Evolutionary conservation across 371 early-diverging fungal species (phyloP).

Genomic region (Basidiobolus meristosporus): DNA sequence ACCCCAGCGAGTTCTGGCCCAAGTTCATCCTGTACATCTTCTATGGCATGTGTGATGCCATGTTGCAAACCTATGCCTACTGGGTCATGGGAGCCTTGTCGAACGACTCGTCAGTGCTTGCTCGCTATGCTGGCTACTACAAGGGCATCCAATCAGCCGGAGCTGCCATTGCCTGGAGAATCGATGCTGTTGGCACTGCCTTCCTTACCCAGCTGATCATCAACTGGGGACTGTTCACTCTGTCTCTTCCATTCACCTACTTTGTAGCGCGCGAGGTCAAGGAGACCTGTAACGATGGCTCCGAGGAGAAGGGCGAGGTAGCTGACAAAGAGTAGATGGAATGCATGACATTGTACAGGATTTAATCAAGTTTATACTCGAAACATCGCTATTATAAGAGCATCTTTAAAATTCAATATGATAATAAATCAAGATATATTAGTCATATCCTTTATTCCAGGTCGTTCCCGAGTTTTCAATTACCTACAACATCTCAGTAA

Average conservation of each 20-base stretch:
- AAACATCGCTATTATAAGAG: too few relatives aligned
- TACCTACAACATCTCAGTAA: too few relatives aligned
- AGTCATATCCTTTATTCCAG: too few relatives aligned
- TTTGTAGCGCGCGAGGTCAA: conserved; percentile 9
- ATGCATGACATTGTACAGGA: too few relatives aligned
- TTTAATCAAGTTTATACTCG: too few relatives aligned
- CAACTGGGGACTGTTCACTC: conserved; percentile 15
- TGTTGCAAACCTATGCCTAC: conserved; percentile 32
- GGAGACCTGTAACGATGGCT: conserved; percentile 7
- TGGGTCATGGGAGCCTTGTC: conserved; percentile 63
- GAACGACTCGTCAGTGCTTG: conserved; percentile 38
- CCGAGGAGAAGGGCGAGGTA: not conserved
- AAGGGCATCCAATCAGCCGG: conserved; percentile 20
- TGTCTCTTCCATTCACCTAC: conserved; percentile 12
- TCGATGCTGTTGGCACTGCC: conserved; percentile 10
- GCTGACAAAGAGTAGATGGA: too few relatives aligned
- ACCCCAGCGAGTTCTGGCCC: conserved; percentile 20
- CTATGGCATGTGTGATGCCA: conserved; percentile 45
- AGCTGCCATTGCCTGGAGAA: conserved; percentile 15
- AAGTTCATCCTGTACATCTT: conserved; percentile 40
- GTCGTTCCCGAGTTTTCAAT: too few relatives aligned
- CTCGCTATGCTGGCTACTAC: conserved; percentile 43
- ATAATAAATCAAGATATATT: too few relatives aligned
- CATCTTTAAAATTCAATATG: too few relatives aligned
- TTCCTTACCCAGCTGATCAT: conserved; percentile 14